These are phyloP conservation scores for Ophiostoma montium DNA, from an alignment of 2,329 filamentous ascomycete species.

Conservation along the genomic window DNA sequence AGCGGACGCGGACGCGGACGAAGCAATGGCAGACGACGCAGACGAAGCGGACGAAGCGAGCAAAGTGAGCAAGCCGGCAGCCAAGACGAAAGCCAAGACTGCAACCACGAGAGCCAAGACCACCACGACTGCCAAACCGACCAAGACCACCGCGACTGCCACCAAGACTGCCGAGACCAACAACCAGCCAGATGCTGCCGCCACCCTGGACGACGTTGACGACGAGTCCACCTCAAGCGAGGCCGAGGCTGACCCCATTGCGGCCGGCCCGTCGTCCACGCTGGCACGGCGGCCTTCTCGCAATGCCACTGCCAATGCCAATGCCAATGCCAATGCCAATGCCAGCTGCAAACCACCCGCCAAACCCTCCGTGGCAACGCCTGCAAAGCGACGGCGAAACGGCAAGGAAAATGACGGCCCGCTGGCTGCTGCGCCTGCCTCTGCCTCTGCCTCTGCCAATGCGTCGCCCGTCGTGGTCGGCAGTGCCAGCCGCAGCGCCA, in stretches of 20 bases:
- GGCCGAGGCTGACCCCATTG: conserved; percentile 1
- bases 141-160: too few species aligned
- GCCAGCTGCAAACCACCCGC: too few species aligned
- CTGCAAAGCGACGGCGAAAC: conserved; percentile 23
- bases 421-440: not conserved
- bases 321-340: conserved; percentile 13
- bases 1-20: not conserved
- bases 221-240: conserved; percentile 11
- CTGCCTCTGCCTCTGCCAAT: conserved; percentile 23
- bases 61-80: too few species aligned
- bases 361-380: conserved; percentile 25
- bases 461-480: conserved; percentile 52
- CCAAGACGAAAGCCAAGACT: too few species aligned
- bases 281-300: conserved; percentile 2
- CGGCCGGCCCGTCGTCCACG: not conserved
- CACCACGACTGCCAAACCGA: too few species aligned
- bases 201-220: conserved; percentile 5
- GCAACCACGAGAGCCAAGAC: too few species aligned
- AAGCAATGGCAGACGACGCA: too few species aligned
- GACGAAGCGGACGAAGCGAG: too few species aligned
- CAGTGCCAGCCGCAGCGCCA: conserved; percentile 72
- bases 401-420: conserved; percentile 57
- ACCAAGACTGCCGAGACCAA: not conserved
- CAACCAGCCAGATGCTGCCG: conserved; percentile 2
- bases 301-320: not conserved